A percentile compares a stretch with the other conserved stretches of the same genome.
phyloP scores from a whole-genome alignment of 257 asterid genomes.

The Solanum habrochaites region DNA sequence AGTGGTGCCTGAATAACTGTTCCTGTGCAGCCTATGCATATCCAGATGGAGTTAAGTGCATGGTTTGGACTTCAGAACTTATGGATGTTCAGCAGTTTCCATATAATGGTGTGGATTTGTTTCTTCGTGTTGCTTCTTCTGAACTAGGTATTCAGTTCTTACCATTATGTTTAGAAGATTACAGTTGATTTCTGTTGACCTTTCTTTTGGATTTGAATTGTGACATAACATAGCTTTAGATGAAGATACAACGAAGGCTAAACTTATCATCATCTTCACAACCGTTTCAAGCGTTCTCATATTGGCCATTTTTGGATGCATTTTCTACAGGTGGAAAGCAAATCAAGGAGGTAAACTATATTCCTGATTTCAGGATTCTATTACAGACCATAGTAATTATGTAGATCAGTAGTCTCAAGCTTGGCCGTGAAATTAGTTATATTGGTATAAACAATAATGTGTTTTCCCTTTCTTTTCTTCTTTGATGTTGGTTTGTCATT shows the following conservation, averaged over 20 bases:
- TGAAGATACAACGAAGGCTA: neutral
- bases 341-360: neutral
- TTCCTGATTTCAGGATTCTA: neutral
- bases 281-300: neutral
- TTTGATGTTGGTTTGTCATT: neutral
- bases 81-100: neutral
- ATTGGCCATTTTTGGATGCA: neutral
- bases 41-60: neutral
- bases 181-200: neutral
- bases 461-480: neutral
- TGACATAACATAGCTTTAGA: neutral
- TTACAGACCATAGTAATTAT: neutral
- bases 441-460: neutral
- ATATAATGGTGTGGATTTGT: neutral
- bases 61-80: neutral
- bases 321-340: neutral
- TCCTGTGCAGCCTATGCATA: neutral
- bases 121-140: neutral
- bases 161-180: neutral
- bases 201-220: neutral
- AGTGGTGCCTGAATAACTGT: neutral
- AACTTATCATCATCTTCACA: neutral
- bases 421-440: neutral
- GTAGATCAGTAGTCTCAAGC: neutral
- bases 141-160: neutral